A percentile compares a stretch with the other conserved stretches of the same genome.
These are phyloP conservation scores for Paramecium sonneborni DNA, from an alignment of 73 alveolate species.

Conservation along the genomic window DNA sequence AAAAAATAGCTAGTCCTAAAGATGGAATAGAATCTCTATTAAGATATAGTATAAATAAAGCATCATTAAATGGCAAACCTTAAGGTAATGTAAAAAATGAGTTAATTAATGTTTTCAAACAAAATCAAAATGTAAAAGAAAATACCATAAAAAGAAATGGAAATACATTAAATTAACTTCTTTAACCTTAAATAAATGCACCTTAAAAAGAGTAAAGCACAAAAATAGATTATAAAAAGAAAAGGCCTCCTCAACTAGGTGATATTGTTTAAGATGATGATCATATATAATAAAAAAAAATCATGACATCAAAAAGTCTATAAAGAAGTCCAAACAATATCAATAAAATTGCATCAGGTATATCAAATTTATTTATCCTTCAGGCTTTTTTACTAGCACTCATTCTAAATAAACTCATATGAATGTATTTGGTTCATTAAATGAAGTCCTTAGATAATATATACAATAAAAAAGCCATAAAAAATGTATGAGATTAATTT, in stretches of 20 bases:
- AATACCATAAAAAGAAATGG: slow-evolving; percentile 11
- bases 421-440: slow-evolving; percentile 26
- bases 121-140: neutral
- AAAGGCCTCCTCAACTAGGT: neutral
- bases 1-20: neutral
- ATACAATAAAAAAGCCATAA: neutral
- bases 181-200: neutral
- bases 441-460: slow-evolving; percentile 7
- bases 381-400: slow-evolving; percentile 16
- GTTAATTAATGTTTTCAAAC: neutral
- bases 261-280: neutral
- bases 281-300: neutral
- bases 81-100: neutral
- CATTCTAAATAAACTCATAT: neutral
- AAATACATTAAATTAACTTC: neutral
- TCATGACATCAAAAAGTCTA: neutral
- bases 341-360: neutral
- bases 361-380: neutral
- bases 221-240: neutral
- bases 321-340: neutral
- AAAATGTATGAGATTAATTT: slow-evolving; percentile 2
- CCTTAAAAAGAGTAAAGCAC: neutral
- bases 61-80: neutral
- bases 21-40: neutral
- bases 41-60: neutral